phyloP scores from a whole-genome alignment of 2,329 filamentous ascomycete species.

The Colletotrichum tamarilloi region DNA sequence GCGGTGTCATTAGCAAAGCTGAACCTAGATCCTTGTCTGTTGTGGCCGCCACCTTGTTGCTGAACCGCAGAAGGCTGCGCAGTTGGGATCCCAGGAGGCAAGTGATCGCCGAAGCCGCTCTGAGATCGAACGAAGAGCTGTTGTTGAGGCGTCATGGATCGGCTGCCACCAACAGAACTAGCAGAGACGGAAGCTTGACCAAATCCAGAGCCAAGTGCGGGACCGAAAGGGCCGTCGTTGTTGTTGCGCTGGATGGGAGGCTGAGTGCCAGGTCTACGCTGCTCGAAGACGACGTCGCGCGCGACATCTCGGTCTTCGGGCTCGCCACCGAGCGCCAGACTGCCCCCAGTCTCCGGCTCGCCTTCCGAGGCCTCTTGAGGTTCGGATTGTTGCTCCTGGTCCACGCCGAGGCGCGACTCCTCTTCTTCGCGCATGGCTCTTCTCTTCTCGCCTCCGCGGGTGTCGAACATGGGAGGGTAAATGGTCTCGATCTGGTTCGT shows the following conservation, averaged over 20 bases:
- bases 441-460: slow-evolving; percentile 83
- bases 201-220: slow-evolving; percentile 61
- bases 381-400: slow-evolving; percentile 61
- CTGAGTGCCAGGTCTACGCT: slow-evolving; percentile 76
- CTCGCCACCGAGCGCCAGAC: slow-evolving; percentile 90
- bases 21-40: slow-evolving; percentile 86
- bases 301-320: slow-evolving; percentile 80
- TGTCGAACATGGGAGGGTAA: slow-evolving; percentile 82
- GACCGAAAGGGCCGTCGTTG: slow-evolving; percentile 65
- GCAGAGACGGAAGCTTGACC: slow-evolving; percentile 61
- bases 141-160: slow-evolving; percentile 84
- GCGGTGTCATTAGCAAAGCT: slow-evolving; percentile 85
- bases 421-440: slow-evolving; percentile 82
- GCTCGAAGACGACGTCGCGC: slow-evolving; percentile 63
- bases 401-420: slow-evolving; percentile 58
- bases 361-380: slow-evolving; percentile 70
- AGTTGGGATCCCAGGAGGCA: slow-evolving; percentile 68
- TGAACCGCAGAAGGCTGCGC: slow-evolving; percentile 64
- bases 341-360: slow-evolving; percentile 82
- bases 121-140: slow-evolving; percentile 76
- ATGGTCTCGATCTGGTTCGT: slow-evolving; percentile 39
- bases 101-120: slow-evolving; percentile 67
- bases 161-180: slow-evolving; percentile 68
- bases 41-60: slow-evolving; percentile 74
- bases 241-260: slow-evolving; percentile 78